A percentile compares a stretch with the other conserved stretches of the same genome.
Evolutionary conservation across 805 yeast genomes (phyloP).

Genomic region (Candida multigemmis): DNA sequence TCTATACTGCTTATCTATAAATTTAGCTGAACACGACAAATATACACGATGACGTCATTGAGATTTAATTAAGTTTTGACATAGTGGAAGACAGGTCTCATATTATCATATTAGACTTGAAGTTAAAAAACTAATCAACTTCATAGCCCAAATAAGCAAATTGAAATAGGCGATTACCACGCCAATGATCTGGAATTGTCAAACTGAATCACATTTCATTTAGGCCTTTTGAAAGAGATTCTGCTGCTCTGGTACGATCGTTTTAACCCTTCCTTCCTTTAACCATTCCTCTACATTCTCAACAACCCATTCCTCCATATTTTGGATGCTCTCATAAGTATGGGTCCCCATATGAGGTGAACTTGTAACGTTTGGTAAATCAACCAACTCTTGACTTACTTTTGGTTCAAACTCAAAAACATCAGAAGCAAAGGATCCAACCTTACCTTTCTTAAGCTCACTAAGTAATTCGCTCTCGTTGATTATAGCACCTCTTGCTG

Average conservation of each 20-base stretch:
- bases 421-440: constrained; percentile 63
- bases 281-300: constrained; percentile 55
- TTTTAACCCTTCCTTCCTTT: constrained; percentile 56
- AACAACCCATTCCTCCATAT: constrained; percentile 76
- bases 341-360: constrained; percentile 90
- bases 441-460: constrained; percentile 53
- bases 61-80: too few species aligned
- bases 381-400: constrained; percentile 52
- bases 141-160: too few species aligned
- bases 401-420: constrained; percentile 72
- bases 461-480: constrained; percentile 53
- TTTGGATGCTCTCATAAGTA: constrained; percentile 60
- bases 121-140: too few species aligned
- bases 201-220: too few species aligned
- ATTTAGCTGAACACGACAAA: too few species aligned
- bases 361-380: constrained; percentile 61
- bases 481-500: constrained; percentile 82
- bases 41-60: too few species aligned
- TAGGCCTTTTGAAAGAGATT: too few species aligned
- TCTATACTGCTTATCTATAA: too few species aligned
- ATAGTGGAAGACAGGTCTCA: too few species aligned
- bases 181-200: too few species aligned
- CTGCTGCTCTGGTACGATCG: constrained; percentile 75
- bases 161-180: too few species aligned
- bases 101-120: too few species aligned